Evolutionary conservation across 2,329 filamentous ascomycete genomes (phyloP).

Genomic region (Ophiocordyceps robertsii): DNA sequence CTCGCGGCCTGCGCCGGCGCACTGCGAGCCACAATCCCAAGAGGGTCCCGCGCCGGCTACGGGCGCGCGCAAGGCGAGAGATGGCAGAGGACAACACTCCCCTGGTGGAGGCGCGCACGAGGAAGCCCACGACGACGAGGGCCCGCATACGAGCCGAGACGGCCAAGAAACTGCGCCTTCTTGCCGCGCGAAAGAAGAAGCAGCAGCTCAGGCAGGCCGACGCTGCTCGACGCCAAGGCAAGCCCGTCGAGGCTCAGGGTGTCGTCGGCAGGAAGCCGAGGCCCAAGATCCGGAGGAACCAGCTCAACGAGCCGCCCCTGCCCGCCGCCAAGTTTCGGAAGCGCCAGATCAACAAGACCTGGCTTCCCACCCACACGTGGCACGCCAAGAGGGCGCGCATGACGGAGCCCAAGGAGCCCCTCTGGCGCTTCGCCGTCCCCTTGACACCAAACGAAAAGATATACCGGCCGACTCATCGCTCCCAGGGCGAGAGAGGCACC

Average conservation of each 20-base stretch:
- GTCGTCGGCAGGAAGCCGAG: constrained; percentile 21
- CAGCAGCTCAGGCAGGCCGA: constrained; percentile 20
- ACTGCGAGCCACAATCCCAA: constrained; percentile 95
- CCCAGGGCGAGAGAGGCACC: constrained; percentile 59
- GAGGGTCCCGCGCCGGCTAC: constrained; percentile 67
- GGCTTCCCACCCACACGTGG: constrained; percentile 90
- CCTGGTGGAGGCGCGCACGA: constrained; percentile 50
- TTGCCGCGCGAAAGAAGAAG: constrained; percentile 43
- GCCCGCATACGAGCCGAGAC: constrained; percentile 59
- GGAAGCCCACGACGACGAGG: constrained; percentile 45
- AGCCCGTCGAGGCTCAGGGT: constrained; percentile 4
- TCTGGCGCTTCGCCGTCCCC: constrained; percentile 87
- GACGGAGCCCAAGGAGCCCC: constrained; percentile 60
- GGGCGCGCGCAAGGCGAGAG: constrained; percentile 53
- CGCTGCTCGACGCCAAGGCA: constrained; percentile 1
- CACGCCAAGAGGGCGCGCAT: constrained; percentile 87
- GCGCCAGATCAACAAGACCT: constrained; percentile 78
- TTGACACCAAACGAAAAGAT: constrained; percentile 80
- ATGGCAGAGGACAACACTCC: constrained; percentile 90
- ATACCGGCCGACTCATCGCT: constrained; percentile 76
- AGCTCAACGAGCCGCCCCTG: constrained; percentile 44
- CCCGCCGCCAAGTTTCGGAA: constrained; percentile 62
- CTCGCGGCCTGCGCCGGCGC: constrained; percentile 67
- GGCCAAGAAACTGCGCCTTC: constrained; percentile 53
- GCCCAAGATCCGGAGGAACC: constrained; percentile 58